Conservation (phyloP, 495 filamentous ascomycete genomes). For the Podospora appendiculata region DNA sequence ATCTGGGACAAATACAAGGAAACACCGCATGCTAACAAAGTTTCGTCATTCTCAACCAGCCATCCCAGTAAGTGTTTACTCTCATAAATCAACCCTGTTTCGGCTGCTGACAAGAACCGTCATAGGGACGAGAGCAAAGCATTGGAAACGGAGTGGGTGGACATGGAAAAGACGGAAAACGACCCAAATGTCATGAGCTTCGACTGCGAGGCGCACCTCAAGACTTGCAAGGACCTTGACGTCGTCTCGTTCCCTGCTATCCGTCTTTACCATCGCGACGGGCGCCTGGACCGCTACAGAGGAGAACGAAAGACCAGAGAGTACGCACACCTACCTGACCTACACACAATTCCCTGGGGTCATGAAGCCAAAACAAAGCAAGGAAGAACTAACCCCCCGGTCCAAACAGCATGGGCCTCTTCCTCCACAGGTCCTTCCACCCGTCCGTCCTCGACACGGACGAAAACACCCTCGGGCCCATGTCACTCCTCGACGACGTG, state of each 20-base stretch:
- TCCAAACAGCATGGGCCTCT: slow-evolving; percentile 16
- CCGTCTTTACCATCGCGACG: slow-evolving; percentile 25
- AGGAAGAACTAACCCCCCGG: not conserved
- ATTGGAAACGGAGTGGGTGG: slow-evolving; percentile 14
- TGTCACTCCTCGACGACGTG: slow-evolving; percentile 10
- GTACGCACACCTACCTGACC: slow-evolving; percentile 6
- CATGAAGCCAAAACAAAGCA: not conserved
- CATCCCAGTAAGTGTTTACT: slow-evolving; percentile 2
- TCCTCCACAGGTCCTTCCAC: slow-evolving; percentile 17
- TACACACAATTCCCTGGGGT: not conserved
- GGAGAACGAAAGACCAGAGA: slow-evolving; percentile 14
- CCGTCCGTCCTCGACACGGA: slow-evolving; percentile 18
- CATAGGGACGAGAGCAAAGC: slow-evolving; percentile 6
- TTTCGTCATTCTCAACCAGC: not conserved
- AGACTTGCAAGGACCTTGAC: slow-evolving; percentile 19
- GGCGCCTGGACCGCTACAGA: slow-evolving; percentile 16
- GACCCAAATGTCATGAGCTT: slow-evolving; percentile 22
- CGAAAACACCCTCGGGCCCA: slow-evolving; percentile 6
- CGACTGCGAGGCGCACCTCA: slow-evolving; percentile 22
- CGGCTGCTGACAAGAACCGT: not conserved
- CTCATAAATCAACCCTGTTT: not conserved
- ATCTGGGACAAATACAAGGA: not conserved
- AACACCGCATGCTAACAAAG: not conserved
- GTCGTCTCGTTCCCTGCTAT: slow-evolving; percentile 28
- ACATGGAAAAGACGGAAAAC: slow-evolving; percentile 8